Base-by-base conservation (phyloP, 1,284 basidiomycete species). In the Rhodotorula sp. region DNA sequence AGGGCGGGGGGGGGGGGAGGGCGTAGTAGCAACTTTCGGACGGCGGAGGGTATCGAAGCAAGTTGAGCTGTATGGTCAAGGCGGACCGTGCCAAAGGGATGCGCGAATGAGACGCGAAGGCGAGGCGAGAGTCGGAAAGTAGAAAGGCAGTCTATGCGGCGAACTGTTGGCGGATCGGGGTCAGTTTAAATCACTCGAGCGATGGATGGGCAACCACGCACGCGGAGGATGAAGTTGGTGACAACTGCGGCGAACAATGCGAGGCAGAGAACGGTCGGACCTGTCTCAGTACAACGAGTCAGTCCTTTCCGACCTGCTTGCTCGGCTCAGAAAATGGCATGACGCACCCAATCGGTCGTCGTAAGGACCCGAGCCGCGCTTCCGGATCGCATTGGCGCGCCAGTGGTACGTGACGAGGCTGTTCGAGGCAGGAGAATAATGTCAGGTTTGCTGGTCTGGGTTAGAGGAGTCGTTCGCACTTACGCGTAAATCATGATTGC, bases 401-500 rank as follows among this genome's bases (percentile, higher is more conserved):
- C 94, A 94, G 81, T 98, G 94, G 81, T 94, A 98, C 54, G 93
- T 93, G 76, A 90, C 90, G 27, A 99, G 83, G n/a, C 66, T 69
- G 67, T 52, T 32, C 22, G 27, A 36, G 61, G 46, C 27, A 29
- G 22, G 5, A 7, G 19, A 36, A 9, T 6, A 24, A 1, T 2
- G 22, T 32, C 52, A 55, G 39, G 1, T 27, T n/a, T 2, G 4
- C 27, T 4, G 3, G 7, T 13, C 8, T 27, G 15, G 22, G 34
- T 44, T 13, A 17, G 39, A 44, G 7, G 39, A 17, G 5, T 15
- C 39, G 39, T 3, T 15, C 13, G 20, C 3, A 58, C 70, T 63
- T 27, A 66, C 72, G 96, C 95, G 80, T 97, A 98, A 44, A 93
- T 80, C 95, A 98, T 98, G 75, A 97, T 93, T 20, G 88, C 91